phyloP scores from a whole-genome alignment of 352 stramenopile species.

The Pythium sp. region DNA sequence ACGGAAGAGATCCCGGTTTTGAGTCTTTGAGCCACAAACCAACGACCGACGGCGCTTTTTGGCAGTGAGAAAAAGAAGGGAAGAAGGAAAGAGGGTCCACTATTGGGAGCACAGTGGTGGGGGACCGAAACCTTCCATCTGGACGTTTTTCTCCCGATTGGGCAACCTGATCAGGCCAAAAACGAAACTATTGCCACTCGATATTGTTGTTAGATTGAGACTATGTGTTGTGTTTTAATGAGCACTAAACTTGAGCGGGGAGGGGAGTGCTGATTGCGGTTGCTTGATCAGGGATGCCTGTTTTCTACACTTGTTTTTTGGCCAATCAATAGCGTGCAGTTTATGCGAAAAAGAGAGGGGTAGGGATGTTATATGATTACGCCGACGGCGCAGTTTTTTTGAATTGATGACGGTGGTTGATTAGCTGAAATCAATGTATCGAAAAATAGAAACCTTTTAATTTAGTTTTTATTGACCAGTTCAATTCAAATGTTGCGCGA shows the following conservation, averaged over 20 bases:
- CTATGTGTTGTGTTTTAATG: not conserved
- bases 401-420: not conserved
- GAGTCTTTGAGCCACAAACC: not conserved
- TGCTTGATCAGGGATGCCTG: not conserved
- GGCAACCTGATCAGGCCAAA: not conserved
- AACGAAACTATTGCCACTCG: not conserved
- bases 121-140: not conserved
- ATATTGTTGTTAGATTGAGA: not conserved
- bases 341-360: slow-evolving; percentile 1
- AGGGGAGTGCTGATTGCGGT: not conserved
- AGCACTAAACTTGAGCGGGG: not conserved
- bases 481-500: not conserved
- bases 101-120: not conserved
- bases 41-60: not conserved
- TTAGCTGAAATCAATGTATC: too few species aligned
- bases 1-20: not conserved
- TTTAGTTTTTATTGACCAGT: not conserved
- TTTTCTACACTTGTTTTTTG: not conserved
- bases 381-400: not conserved
- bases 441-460: too few species aligned
- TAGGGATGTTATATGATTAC: not conserved
- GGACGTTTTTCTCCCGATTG: not conserved
- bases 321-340: not conserved
- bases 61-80: not conserved
- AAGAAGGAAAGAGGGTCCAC: not conserved